Evolutionary conservation across 1,139 yeast species (phyloP).

Genomic region (Yamadazyma friedrichii): DNA sequence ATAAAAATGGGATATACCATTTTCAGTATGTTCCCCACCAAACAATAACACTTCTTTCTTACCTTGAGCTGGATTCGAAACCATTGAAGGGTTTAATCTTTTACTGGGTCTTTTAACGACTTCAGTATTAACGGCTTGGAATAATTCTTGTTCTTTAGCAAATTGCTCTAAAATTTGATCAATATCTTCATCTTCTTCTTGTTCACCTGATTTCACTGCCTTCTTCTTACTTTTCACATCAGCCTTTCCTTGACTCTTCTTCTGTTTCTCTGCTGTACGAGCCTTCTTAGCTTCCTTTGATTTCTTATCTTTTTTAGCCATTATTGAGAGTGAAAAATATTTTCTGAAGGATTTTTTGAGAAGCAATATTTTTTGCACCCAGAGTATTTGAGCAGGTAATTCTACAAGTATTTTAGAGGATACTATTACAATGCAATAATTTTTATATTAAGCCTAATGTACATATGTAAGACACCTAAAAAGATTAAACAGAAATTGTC

Average conservation of each 20-base stretch:
- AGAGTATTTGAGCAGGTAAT: too few relatives aligned
- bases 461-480: background rate
- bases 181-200: constrained; percentile 84
- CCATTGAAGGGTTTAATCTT: constrained; percentile 73
- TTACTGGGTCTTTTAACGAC: constrained; percentile 58
- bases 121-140: constrained; percentile 68
- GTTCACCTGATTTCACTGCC: constrained; percentile 72
- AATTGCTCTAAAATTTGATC: constrained; percentile 80
- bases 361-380: background rate
- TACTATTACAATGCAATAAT: background rate
- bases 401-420: too few relatives aligned
- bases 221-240: constrained; percentile 71
- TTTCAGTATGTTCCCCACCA: constrained; percentile 80
- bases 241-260: constrained; percentile 73
- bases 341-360: background rate
- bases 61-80: constrained; percentile 74
- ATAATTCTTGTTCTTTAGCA: constrained; percentile 75
- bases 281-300: constrained; percentile 92
- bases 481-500: constrained; percentile 75
- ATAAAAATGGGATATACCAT: constrained; percentile 64
- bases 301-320: constrained; percentile 87
- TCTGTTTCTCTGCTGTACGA: constrained; percentile 78
- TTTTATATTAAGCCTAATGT: constrained; percentile 12
- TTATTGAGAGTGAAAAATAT: constrained; percentile 17
- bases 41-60: constrained; percentile 76